Evolutionary conservation across 225 moss, liverwort and hornwort species (phyloP).

Genomic region (Climacium dendroides): DNA sequence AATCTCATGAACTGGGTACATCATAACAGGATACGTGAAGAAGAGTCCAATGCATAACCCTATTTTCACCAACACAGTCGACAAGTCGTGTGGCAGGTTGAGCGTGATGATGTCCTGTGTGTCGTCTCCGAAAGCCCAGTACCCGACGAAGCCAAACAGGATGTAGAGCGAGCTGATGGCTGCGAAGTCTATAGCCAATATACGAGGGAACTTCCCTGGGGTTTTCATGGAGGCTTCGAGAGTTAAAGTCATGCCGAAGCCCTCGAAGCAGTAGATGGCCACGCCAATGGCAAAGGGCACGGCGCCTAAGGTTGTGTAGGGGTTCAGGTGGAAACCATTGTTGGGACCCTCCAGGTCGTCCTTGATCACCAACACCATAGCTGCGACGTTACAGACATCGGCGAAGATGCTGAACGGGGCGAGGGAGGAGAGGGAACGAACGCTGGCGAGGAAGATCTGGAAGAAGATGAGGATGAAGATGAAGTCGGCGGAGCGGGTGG

Average conservation of each 20-base stretch:
- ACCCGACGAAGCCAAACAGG: slow-evolving; percentile 64
- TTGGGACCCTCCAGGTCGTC: slow-evolving; percentile 46
- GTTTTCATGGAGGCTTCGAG: slow-evolving; percentile 75
- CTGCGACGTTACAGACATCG: slow-evolving; percentile 81
- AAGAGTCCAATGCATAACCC: slow-evolving; percentile 73
- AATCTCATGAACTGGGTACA: slow-evolving; percentile 90
- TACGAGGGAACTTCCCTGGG: slow-evolving; percentile 33
- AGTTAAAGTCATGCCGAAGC: slow-evolving; percentile 85
- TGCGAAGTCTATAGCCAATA: slow-evolving; percentile 39
- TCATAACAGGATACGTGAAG: slow-evolving; percentile 95
- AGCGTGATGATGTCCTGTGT: slow-evolving; percentile 90
- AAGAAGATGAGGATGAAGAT: slow-evolving; percentile 41
- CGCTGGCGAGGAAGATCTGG: slow-evolving; percentile 50
- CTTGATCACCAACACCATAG: slow-evolving; percentile 84
- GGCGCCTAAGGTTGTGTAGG: slow-evolving; percentile 37
- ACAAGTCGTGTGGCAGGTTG: slow-evolving; percentile 59
- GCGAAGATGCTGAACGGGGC: slow-evolving; percentile 93
- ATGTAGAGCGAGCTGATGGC: slow-evolving; percentile 60
- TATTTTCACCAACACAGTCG: slow-evolving; percentile 54
- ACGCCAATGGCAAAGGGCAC: slow-evolving; percentile 83
- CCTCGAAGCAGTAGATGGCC: slow-evolving; percentile 81
- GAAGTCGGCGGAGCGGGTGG: slow-evolving; percentile 28
- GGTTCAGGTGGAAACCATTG: slow-evolving; percentile 16
- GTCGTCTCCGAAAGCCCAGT: slow-evolving; percentile 62
- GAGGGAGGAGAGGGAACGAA: slow-evolving; percentile 61